Percentiles rank a stretch among this genome's conserved stretches.
Evolutionary conservation across 2,329 filamentous ascomycete genomes (phyloP).

Genomic region (Dryadomyces sulphureus): DNA sequence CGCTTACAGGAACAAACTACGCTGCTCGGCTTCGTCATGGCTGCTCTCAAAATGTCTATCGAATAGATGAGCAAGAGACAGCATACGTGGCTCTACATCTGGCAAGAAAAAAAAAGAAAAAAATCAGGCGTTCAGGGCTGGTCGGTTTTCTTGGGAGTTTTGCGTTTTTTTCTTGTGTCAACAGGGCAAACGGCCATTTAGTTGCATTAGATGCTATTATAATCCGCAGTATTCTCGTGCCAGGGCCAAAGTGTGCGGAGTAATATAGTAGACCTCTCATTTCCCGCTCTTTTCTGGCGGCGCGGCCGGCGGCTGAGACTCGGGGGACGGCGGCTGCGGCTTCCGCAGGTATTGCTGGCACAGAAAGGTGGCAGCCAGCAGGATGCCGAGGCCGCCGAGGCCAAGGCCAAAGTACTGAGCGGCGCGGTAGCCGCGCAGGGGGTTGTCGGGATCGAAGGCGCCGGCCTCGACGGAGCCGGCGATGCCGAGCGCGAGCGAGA

Average conservation of each 20-base stretch:
- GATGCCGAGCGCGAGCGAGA: slow-evolving; percentile 50
- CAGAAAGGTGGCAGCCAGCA: slow-evolving; percentile 19
- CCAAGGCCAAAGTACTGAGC: slow-evolving; percentile 28
- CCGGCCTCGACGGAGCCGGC: slow-evolving; percentile 46
- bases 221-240: not conserved
- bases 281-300: not conserved
- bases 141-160: slow-evolving; percentile 1
- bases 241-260: too few species aligned
- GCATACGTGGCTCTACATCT: too few species aligned
- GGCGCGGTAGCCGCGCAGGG: slow-evolving; percentile 21
- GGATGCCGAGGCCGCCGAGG: slow-evolving; percentile 20
- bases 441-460: slow-evolving; percentile 15
- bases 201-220: not conserved
- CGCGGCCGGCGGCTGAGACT: not conserved
- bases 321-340: not conserved
- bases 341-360: slow-evolving; percentile 11
- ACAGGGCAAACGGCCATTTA: not conserved
- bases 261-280: too few species aligned
- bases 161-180: not conserved
- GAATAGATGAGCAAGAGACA: too few species aligned
- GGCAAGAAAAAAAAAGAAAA: not conserved
- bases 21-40: too few species aligned
- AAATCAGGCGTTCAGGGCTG: slow-evolving; percentile 7
- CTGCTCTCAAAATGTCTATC: too few species aligned
- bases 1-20: too few species aligned